Conservation (phyloP, 2,329 filamentous ascomycete species). For the Nemania sp. region DNA sequence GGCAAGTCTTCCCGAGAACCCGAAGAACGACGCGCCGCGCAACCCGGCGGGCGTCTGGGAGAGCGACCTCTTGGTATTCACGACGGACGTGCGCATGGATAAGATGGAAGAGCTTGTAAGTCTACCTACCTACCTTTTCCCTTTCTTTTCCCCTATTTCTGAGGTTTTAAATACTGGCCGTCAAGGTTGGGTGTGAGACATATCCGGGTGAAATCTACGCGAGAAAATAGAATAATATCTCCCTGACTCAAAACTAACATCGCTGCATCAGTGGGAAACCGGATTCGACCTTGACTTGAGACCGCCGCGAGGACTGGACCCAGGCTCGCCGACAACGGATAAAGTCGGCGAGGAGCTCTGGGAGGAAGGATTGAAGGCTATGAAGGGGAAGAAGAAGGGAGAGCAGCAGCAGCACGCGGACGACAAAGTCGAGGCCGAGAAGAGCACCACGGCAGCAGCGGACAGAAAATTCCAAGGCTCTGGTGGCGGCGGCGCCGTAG, state of each 20-base stretch:
- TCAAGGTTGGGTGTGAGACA: neutral
- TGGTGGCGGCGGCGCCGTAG: conserved; percentile 71
- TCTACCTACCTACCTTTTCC: neutral
- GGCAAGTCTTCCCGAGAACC: conserved; percentile 70
- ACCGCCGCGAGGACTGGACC: conserved; percentile 35
- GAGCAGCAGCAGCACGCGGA: no score
- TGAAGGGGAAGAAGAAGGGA: conserved; percentile 35
- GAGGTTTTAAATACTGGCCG: neutral
- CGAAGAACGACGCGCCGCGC: conserved; percentile 69
- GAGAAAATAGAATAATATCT: no score
- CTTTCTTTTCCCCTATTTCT: neutral
- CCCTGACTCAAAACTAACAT: neutral
- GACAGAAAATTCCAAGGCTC: conserved; percentile 48
- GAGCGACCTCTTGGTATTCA: conserved; percentile 79
- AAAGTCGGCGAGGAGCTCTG: conserved; percentile 35
- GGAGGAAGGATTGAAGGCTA: conserved; percentile 20
- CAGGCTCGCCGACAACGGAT: conserved; percentile 44
- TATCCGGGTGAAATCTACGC: no score
- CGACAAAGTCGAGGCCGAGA: conserved; percentile 39
- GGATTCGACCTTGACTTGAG: conserved; percentile 35
- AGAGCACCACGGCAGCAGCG: conserved; percentile 48
- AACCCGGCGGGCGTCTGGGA: conserved; percentile 71
- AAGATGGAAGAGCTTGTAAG: conserved; percentile 70
- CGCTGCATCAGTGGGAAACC: conserved; percentile 31
- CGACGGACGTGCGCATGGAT: conserved; percentile 85